phyloP scores from a whole-genome alignment of 1,284 basidiomycete genomes.

The Taiwanofungus camphoratus region DNA sequence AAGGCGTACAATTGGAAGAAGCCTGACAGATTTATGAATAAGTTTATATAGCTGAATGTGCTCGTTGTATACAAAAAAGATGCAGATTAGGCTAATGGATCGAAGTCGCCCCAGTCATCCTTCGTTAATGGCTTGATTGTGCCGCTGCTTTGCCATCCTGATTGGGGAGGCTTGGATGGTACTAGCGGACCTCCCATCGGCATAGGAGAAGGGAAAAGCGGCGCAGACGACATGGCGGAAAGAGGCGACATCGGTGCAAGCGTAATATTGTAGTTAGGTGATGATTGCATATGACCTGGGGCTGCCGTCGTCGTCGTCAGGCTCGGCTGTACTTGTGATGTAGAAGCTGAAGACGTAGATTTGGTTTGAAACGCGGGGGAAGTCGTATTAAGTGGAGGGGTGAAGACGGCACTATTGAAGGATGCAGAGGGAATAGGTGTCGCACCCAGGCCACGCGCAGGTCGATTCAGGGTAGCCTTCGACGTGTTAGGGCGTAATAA shows the following conservation, averaged over 20 bases:
- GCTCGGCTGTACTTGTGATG: background rate
- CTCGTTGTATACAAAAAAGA: background rate
- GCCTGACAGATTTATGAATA: constrained; percentile 14
- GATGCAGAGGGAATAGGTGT: constrained; percentile 32
- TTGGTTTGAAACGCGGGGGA: no score
- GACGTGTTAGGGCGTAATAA: constrained; percentile 13
- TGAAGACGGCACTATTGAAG: constrained; percentile 29
- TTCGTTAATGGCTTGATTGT: constrained; percentile 47
- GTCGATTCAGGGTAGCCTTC: constrained; percentile 22
- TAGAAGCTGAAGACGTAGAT: background rate
- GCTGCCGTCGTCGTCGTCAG: background rate
- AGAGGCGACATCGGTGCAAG: constrained; percentile 20
- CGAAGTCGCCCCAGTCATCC: constrained; percentile 75
- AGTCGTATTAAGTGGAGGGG: constrained; percentile 23
- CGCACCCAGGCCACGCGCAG: constrained; percentile 35
- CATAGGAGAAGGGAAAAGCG: constrained; percentile 32
- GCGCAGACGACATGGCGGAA: constrained; percentile 29
- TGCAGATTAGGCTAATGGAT: constrained; percentile 49
- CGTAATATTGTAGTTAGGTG: constrained; percentile 27
- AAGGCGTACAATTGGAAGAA: constrained; percentile 47
- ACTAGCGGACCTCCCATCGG: constrained; percentile 48
- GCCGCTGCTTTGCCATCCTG: constrained; percentile 33
- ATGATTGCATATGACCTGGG: constrained; percentile 9
- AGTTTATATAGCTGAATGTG: background rate
- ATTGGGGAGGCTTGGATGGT: constrained; percentile 52